phyloP scores from a whole-genome alignment of 306 rosid species.

The Cucumis hystrix region DNA sequence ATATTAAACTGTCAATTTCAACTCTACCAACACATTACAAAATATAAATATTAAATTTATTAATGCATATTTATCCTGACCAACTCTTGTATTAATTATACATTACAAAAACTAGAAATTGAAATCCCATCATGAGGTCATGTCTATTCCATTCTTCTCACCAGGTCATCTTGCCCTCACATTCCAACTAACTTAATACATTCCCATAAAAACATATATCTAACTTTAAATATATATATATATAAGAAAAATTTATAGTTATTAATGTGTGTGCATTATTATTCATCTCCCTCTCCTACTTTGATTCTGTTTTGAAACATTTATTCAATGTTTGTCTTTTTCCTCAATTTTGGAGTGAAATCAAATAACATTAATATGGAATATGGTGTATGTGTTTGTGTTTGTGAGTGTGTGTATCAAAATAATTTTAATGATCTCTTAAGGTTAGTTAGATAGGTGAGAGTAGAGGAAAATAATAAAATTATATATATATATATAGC shows the following conservation, averaged over 20 bases:
- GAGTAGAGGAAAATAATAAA: background rate
- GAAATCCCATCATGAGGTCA: background rate
- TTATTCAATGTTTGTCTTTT: background rate
- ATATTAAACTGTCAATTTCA: background rate
- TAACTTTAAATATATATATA: background rate
- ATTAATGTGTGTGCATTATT: background rate
- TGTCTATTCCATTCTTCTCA: background rate
- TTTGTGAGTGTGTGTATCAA: background rate
- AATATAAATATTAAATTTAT: background rate
- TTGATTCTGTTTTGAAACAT: background rate
- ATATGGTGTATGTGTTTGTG: background rate
- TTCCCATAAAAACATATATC: background rate
- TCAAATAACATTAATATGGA: background rate
- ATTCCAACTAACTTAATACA: background rate
- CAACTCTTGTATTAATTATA: background rate
- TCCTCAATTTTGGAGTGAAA: background rate
- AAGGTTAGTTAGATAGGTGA: background rate
- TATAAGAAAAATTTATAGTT: background rate
- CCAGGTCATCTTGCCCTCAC: slow-evolving; percentile 1
- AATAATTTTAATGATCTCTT: background rate
- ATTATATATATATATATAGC: background rate
- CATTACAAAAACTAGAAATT: background rate
- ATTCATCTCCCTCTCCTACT: background rate
- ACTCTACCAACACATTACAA: background rate
- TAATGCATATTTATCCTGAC: background rate